Evolutionary conservation across 2,329 filamentous ascomycete genomes (phyloP).

Genomic region (Teratosphaeria pseudoeucalypti): DNA sequence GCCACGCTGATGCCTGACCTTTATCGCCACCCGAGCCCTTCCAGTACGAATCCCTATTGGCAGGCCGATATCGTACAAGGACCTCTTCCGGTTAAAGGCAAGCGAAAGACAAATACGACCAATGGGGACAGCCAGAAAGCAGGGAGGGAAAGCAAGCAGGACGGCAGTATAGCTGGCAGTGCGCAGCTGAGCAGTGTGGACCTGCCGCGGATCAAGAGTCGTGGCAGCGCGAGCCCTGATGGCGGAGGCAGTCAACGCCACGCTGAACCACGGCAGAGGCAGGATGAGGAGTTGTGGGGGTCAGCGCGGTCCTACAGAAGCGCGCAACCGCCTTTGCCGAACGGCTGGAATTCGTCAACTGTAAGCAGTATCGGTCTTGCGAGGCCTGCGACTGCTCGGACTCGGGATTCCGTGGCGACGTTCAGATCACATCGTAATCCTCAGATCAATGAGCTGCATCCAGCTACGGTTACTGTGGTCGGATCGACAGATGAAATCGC

Average conservation of each 20-base stretch:
- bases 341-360: constrained; percentile 11
- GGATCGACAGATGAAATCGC: constrained; percentile 49
- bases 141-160: constrained; percentile 5
- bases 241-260: constrained; percentile 48
- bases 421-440: constrained; percentile 24
- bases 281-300: constrained; percentile 83
- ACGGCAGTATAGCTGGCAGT: constrained; percentile 33
- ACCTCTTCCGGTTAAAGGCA: constrained; percentile 46
- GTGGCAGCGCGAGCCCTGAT: neutral
- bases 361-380: neutral
- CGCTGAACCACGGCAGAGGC: constrained; percentile 66
- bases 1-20: constrained; percentile 56
- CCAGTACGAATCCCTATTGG: constrained; percentile 84
- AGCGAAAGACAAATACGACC: constrained; percentile 29
- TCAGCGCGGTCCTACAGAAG: constrained; percentile 16
- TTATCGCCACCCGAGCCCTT: constrained; percentile 70
- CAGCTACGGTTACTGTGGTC: constrained; percentile 37
- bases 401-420: constrained; percentile 19
- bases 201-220: constrained; percentile 12
- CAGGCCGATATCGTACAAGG: constrained; percentile 75
- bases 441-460: constrained; percentile 61
- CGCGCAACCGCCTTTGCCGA: constrained; percentile 2
- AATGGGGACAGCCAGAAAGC: constrained; percentile 4
- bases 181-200: constrained; percentile 20
- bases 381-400: constrained; percentile 12